phyloP scores from a whole-genome alignment of 805 yeast species.

The Candida caryicola region DNA sequence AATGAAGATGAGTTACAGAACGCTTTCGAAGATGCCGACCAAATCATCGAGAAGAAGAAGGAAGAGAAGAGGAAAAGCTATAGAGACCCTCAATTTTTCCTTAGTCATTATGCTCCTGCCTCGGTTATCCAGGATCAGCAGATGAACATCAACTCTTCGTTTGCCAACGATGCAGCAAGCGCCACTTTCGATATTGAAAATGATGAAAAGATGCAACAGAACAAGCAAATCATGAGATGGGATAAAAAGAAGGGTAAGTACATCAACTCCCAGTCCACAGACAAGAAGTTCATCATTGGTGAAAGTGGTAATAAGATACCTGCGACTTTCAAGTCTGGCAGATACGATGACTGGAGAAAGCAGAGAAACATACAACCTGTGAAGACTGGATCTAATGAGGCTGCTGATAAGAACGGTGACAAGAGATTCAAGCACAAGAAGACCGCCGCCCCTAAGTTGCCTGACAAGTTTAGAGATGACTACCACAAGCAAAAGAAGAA shows the following conservation, averaged over 20 bases:
- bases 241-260: slow-evolving; percentile 90
- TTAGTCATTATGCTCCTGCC: slow-evolving; percentile 87
- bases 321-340: slow-evolving; percentile 87
- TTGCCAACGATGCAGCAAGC: slow-evolving; percentile 76
- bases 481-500: slow-evolving; percentile 77
- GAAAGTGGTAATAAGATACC: slow-evolving; percentile 93
- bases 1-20: slow-evolving; percentile 47
- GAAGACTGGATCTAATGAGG: slow-evolving; percentile 56
- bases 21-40: slow-evolving; percentile 54
- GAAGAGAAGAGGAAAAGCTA: slow-evolving; percentile 32
- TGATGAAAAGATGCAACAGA: slow-evolving; percentile 69
- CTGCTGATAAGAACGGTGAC: slow-evolving; percentile 24
- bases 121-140: slow-evolving; percentile 80
- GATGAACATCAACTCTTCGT: slow-evolving; percentile 52
- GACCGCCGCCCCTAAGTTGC: slow-evolving; percentile 77
- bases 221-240: slow-evolving; percentile 82
- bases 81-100: slow-evolving; percentile 75
- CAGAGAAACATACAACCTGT: slow-evolving; percentile 55
- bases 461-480: slow-evolving; percentile 90
- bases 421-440: slow-evolving; percentile 68
- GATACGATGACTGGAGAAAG: slow-evolving; percentile 88
- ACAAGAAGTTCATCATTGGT: slow-evolving; percentile 85
- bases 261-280: slow-evolving; percentile 74
- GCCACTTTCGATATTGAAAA: slow-evolving; percentile 83
- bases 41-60: slow-evolving; percentile 26